Base-by-base conservation (phyloP, 768 basidiomycete genomes). In the Dacryopinax spathularia region DNA sequence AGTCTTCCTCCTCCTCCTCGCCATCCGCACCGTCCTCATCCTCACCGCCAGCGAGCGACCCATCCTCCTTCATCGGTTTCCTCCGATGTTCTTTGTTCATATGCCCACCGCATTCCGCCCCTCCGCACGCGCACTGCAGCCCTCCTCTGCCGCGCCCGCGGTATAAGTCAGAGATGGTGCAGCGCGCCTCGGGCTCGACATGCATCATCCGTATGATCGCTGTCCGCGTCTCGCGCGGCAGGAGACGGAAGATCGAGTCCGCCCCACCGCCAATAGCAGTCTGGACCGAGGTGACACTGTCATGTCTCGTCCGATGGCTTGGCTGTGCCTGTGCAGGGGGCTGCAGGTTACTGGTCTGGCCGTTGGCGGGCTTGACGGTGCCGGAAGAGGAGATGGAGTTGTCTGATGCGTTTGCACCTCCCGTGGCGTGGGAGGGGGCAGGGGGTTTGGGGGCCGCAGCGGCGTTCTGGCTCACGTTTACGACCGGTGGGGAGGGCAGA, bases 191-290 rank as follows among this genome's bases (percentile, higher is more conserved):
- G 2, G 95, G 90, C 71, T 98, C 95, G 59, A 97, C 83, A 69
- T 84, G 86, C 68, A 99, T 79, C 96, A 99, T 99, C 62, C 93
- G 83, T 64, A 91, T 88, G 65, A 99, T 80, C 15, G 89, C 91
- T 6, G 86, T 81, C 37, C 96, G 83, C 15, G 91, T 85, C 76
- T 99, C 95, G 62, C 96, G 86, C 1, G 96, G 96, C 25, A 99
- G 81, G 10, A 98, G 80, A 20, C 95, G 85, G 80, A 99, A 98
- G 70, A 99, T 96, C 7, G 91, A 93, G 73, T 98, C 95, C 29
- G 91, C 85, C 20, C 89, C 87, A 25, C 81, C 83, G 61, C 76
- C 71, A 68, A 83, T 82, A 79, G 83, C 88, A 0, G 90, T 91
- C 41, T 81, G 75, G 61, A 84, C 81, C 9, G 63, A 56, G 37